Conservation (phyloP, 257 asterid genomes). For the Osmanthus fragrans region DNA sequence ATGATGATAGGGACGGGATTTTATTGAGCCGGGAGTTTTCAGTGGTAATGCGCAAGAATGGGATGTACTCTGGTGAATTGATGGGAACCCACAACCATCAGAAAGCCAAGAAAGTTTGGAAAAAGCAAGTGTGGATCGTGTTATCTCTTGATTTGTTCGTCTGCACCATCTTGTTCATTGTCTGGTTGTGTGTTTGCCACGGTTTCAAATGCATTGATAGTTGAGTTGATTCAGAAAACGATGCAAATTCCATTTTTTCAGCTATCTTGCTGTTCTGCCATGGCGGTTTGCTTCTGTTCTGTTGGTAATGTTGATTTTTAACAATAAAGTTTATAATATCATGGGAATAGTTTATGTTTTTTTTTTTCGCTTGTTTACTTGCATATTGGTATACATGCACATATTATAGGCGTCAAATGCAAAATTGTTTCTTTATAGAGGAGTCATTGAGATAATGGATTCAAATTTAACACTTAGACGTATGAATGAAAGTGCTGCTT, state of each 20-base stretch:
- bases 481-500: neutral
- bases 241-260: neutral
- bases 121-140: constrained; percentile 53
- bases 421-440: neutral
- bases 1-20: neutral
- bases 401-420: neutral
- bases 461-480: neutral
- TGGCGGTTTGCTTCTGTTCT: neutral
- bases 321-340: neutral
- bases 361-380: neutral
- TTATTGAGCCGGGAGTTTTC: constrained; percentile 32
- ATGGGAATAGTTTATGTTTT: neutral
- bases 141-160: constrained; percentile 44
- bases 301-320: neutral
- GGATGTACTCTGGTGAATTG: constrained; percentile 31
- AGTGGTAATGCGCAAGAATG: constrained; percentile 37
- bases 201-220: constrained; percentile 54
- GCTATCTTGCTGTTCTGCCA: neutral
- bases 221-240: constrained; percentile 21
- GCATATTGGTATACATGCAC: neutral
- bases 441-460: neutral
- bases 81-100: constrained; percentile 26
- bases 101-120: constrained; percentile 52
- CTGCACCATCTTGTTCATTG: constrained; percentile 41
- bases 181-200: constrained; percentile 53